Base-by-base conservation (phyloP, 805 yeast genomes). In the Pichia pseudocactophila region DNA sequence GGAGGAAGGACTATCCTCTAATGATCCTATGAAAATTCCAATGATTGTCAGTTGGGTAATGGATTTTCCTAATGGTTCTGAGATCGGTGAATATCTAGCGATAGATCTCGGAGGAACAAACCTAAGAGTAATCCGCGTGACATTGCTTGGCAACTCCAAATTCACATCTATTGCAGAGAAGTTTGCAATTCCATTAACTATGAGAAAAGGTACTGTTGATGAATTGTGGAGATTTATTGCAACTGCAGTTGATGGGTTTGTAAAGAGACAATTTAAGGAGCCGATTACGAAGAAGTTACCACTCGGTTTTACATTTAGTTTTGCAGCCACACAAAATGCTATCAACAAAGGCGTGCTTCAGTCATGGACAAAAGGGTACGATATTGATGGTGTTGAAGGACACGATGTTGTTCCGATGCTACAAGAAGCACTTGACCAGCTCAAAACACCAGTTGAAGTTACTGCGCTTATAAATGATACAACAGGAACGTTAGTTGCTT, bases 281-380 rank as follows among this genome's bases (percentile, higher is more conserved):
- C 75, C 20, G 64, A 22, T 22, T 6, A 88, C 52, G 71, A 75
- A 65, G 15, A 71, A 73, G 39, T 65, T 84, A 46, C 89, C 94
- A 42, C 73, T 90, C 56, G 97, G 97, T 39, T 90, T 90, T 76
- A 90, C 97, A 32, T 90, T 90, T 70, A 82, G 94, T 12, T 90
- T 81, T 70, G 97, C 97, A 18, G 83, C 85, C 34, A 69, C 83
- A 34, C 98, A 90, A 67, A 62, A 69, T 52, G 82, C 83, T 47
- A 86, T 90, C 63, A 82, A 86, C 70, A 71, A 74, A 53, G 98
- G 97, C 63, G 61, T 82, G 42, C 74, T 90, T 59, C 96, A 87
- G 71, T 76, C 90, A 64, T 90, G 97, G 97, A 90, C 97, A 49
- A 90, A 90, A 70, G 98, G 97, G 51, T 90, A 84, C 66, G 96